Conservation (phyloP, 2,329 filamentous ascomycete genomes). For the Alternaria infectoria region DNA sequence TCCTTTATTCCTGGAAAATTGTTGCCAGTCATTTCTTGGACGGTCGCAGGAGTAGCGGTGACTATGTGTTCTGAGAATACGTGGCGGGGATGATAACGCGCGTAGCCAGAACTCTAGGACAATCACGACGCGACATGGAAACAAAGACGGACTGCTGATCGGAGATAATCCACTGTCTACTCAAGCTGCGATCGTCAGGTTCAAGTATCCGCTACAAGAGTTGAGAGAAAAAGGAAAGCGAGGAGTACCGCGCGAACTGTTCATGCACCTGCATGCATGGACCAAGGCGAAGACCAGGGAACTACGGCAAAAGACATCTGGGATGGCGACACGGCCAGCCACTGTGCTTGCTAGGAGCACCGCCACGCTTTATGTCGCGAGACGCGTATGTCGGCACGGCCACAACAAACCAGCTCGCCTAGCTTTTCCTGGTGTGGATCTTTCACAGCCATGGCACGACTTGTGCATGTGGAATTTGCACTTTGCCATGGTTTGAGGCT, state of each 20-base stretch:
- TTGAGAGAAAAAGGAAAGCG: neutral
- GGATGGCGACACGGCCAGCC: neutral
- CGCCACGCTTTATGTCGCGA: neutral
- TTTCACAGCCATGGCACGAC: constrained; percentile 9
- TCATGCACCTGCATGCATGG: neutral
- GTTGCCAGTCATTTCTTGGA: neutral
- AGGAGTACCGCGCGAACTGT: neutral
- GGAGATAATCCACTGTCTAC: neutral
- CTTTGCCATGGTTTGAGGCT: constrained; percentile 16
- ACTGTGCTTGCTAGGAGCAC: neutral
- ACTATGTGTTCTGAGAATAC: constrained; percentile 13
- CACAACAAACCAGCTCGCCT: neutral
- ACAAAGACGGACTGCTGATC: neutral
- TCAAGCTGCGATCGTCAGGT: neutral
- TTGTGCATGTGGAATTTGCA: constrained; percentile 5
- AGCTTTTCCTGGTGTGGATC: constrained; percentile 10
- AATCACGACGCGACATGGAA: neutral
- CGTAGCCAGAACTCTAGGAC: neutral
- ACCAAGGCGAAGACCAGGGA: neutral
- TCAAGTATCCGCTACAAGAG: neutral
- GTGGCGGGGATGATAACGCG: neutral
- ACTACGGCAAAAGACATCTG: neutral
- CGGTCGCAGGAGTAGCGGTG: neutral
- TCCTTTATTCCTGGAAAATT: neutral
- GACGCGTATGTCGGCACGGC: constrained; percentile 9